Percentiles rank a stretch among this genome's conserved stretches.
These are phyloP conservation scores for Globisporangium nagaii DNA, from an alignment of 352 stramenopile species.

Conservation along the genomic window DNA sequence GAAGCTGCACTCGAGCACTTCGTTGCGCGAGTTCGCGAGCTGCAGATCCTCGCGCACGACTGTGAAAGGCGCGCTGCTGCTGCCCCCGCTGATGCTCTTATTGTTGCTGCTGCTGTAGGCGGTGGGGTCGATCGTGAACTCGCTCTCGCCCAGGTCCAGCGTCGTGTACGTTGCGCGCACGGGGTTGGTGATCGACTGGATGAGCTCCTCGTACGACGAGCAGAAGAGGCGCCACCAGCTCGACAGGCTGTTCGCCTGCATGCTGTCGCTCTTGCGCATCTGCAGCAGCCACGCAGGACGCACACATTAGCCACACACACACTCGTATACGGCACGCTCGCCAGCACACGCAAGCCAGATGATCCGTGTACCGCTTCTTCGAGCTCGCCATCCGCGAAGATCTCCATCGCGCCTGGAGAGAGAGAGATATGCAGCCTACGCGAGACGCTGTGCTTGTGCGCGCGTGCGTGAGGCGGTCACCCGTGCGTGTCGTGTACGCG, in stretches of 20 bases:
- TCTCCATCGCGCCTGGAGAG: conserved; percentile 51
- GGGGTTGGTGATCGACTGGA: conserved; percentile 62
- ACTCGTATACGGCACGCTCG: not conserved
- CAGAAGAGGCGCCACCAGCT: conserved; percentile 72
- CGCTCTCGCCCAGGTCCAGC: conserved; percentile 36
- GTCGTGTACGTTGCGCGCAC: conserved; percentile 55
- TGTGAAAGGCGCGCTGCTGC: conserved; percentile 1
- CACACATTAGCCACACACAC: not conserved
- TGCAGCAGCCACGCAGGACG: conserved; percentile 8
- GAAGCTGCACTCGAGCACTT: conserved; percentile 68
- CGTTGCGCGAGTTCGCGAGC: conserved; percentile 39
- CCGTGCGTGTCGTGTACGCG: no score
- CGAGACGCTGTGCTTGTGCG: not conserved
- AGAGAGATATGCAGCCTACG: not conserved
- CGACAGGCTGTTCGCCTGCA: conserved; percentile 43
- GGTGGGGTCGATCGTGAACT: conserved; percentile 11
- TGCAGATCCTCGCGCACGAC: conserved; percentile 52
- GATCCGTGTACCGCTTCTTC: conserved; percentile 52
- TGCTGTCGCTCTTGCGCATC: conserved; percentile 49
- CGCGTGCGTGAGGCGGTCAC: not conserved
- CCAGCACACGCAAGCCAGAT: not conserved
- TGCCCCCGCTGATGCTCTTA: not conserved
- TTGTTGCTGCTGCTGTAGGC: not conserved
- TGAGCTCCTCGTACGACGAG: conserved; percentile 66
- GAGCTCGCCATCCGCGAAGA: conserved; percentile 75